A percentile compares a stretch with the other conserved stretches of the same genome.
These are phyloP conservation scores for Ascochyta rabiei DNA, from an alignment of 2,329 filamentous ascomycete genomes.

Conservation along the genomic window DNA sequence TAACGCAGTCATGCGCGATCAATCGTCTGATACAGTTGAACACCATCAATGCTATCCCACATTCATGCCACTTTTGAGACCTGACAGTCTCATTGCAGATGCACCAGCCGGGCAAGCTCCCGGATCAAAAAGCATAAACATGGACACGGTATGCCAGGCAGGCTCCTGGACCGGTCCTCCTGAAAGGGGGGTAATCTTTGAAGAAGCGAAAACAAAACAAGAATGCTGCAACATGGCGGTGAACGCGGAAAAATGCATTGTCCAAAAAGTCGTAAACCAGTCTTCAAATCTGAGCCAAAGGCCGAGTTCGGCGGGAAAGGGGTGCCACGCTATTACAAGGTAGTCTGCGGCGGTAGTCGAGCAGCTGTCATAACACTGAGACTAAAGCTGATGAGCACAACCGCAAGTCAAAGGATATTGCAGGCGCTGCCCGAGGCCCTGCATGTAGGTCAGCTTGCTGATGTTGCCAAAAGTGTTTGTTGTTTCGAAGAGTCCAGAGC, in stretches of 20 bases:
- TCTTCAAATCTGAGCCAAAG: constrained; percentile 11
- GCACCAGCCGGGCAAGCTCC: constrained; percentile 36
- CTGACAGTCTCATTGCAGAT: constrained; percentile 18
- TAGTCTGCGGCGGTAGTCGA: constrained; percentile 7
- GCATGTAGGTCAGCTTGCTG: not conserved
- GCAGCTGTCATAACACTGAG: constrained; percentile 23
- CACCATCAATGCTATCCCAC: constrained; percentile 12
- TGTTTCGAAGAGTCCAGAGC: not conserved
- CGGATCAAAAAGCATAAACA: constrained; percentile 38
- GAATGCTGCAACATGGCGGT: constrained; percentile 12
- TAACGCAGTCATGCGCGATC: not conserved
- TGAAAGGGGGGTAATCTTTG: constrained; percentile 42
- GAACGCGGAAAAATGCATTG: not conserved
- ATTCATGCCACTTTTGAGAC: constrained; percentile 22
- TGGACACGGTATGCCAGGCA: constrained; percentile 29
- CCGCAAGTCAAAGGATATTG: constrained; percentile 44
- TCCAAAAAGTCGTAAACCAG: not conserved
- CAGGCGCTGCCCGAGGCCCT: constrained; percentile 43
- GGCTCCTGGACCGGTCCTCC: constrained; percentile 38
- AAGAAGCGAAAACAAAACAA: constrained; percentile 29
- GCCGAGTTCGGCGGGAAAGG: not conserved
- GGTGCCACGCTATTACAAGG: not conserved
- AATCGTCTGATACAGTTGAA: constrained; percentile 1
- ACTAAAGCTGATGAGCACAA: constrained; percentile 30
- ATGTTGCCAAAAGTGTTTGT: not conserved